These are phyloP conservation scores for Backusella tuberculispora DNA, from an alignment of 192 early-diverging fungal genomes.

Conservation along the genomic window DNA sequence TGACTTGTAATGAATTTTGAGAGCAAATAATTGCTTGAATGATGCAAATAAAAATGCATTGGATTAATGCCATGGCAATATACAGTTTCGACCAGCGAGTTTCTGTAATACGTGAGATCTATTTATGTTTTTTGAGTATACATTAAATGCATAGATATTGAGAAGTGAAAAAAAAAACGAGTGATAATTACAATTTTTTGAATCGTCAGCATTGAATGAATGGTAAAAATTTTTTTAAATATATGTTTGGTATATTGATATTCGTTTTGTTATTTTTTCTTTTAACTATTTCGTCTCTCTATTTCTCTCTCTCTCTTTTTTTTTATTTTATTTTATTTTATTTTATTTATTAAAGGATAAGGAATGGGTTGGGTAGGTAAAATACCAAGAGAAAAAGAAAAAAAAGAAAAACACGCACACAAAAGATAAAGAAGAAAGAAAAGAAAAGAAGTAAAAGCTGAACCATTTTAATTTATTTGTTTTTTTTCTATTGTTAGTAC, in stretches of 20 bases:
- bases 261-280: no score
- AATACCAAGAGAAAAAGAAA: not conserved
- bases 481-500: no score
- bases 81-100: slow-evolving; percentile 44
- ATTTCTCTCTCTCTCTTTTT: no score
- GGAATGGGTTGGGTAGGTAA: not conserved
- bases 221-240: no score
- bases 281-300: no score
- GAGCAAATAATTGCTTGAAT: slow-evolving; percentile 34
- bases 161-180: not conserved
- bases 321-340: no score
- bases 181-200: slow-evolving; percentile 23
- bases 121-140: not conserved
- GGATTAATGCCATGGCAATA: slow-evolving; percentile 33
- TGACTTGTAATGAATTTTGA: slow-evolving; percentile 32
- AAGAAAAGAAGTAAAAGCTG: not conserved
- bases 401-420: no score
- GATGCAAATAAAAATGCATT: slow-evolving; percentile 36
- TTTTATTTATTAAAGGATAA: not conserved
- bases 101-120: slow-evolving; percentile 39
- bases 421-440: no score
- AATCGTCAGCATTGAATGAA: not conserved
- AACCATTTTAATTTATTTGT: not conserved
- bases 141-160: not conserved
- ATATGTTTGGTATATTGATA: no score